Evolutionary conservation across 495 filamentous ascomycete genomes (phyloP).

Genomic region (Lepidopterella palustris): DNA sequence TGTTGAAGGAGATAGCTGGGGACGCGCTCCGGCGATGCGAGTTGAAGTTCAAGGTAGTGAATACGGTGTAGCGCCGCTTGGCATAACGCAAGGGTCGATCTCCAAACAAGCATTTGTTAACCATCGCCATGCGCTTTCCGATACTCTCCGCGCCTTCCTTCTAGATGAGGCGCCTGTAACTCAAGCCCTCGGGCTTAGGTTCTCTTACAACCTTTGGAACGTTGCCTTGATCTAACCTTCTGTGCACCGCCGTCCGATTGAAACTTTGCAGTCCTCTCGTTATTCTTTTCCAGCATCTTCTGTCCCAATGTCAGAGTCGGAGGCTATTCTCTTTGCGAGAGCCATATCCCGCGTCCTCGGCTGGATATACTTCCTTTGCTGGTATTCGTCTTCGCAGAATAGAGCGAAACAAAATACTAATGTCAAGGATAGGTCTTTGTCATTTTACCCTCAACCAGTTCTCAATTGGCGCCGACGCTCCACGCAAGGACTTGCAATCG

Average conservation of each 20-base stretch:
- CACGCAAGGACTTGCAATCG: slow-evolving; percentile 75
- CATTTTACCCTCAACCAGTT: slow-evolving; percentile 86
- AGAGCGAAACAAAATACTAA: too few relatives aligned
- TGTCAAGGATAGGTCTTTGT: slow-evolving; percentile 53
- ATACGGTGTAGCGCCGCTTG: neutral
- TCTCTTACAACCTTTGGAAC: neutral
- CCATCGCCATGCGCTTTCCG: neutral
- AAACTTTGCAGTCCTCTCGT: neutral
- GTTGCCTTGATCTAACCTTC: too few relatives aligned
- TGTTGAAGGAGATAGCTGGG: neutral
- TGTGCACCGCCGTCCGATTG: too few relatives aligned
- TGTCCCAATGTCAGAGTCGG: neutral
- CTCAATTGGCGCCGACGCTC: slow-evolving; percentile 67
- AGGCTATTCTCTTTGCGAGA: slow-evolving; percentile 19
- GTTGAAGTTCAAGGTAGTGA: neutral
- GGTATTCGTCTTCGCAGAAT: slow-evolving; percentile 45
- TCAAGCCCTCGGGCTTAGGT: neutral
- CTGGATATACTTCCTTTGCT: slow-evolving; percentile 35
- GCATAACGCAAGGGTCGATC: neutral
- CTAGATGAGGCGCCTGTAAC: neutral
- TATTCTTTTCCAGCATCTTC: neutral
- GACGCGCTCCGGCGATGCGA: neutral
- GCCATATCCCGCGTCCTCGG: slow-evolving; percentile 24
- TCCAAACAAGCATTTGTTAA: neutral
- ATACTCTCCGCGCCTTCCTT: neutral